phyloP scores from a whole-genome alignment of 139 green algal genomes.

The Chlorella sp. region DNA sequence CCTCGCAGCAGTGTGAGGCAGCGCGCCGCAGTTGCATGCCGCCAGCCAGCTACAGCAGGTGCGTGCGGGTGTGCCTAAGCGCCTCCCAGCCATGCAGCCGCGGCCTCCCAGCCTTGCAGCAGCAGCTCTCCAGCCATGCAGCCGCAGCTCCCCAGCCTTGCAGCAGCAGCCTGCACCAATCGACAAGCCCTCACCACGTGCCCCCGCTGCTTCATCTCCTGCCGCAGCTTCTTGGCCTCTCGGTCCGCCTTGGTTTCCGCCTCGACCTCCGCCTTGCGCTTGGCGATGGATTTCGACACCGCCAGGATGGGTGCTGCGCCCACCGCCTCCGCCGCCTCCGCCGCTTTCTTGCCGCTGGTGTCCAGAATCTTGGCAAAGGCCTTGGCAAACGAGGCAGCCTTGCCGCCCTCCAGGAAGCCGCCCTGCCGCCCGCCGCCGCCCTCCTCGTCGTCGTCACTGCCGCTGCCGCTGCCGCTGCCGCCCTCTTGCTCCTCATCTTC shows the following conservation, averaged over 20 bases:
- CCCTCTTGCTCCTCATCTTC: conserved; percentile 27
- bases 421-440: conserved; percentile 11
- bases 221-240: conserved; percentile 58
- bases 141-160: too few species aligned
- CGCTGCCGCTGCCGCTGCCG: background rate
- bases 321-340: background rate
- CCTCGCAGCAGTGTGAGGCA: too few species aligned
- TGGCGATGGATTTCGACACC: conserved; percentile 63
- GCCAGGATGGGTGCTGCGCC: conserved; percentile 45
- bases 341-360: background rate
- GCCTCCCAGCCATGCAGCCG: too few species aligned
- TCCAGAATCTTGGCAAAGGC: conserved; percentile 78
- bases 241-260: conserved; percentile 51
- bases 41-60: too few species aligned
- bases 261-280: conserved; percentile 66
- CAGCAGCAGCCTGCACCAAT: too few species aligned
- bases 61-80: too few species aligned
- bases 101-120: too few species aligned
- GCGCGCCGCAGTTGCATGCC: too few species aligned
- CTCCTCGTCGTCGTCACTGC: conserved; percentile 2
- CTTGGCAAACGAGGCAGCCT: conserved; percentile 76
- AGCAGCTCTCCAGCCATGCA: too few species aligned
- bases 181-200: conserved; percentile 59
- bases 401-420: conserved; percentile 63
- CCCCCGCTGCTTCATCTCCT: conserved; percentile 70